Evolutionary conservation across 768 basidiomycete species (phyloP).

Genomic region (Crassisporium funariophilum): DNA sequence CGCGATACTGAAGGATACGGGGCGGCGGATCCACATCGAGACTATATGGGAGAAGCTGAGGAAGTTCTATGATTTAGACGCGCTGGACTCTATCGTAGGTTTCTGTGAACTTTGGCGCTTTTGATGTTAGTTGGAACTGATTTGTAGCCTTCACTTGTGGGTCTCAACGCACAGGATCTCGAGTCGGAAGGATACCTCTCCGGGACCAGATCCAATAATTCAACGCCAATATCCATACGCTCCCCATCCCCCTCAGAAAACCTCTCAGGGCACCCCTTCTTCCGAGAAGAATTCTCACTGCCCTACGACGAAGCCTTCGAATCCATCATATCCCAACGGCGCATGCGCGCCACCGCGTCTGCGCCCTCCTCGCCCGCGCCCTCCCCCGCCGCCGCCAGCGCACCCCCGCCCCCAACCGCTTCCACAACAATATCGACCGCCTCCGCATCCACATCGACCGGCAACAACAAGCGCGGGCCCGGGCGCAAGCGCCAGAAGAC

Average conservation of each 20-base stretch:
- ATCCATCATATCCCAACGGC: slow-evolving; percentile 58
- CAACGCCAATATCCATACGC: slow-evolving; percentile 52
- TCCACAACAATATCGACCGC: slow-evolving; percentile 26
- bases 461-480: slow-evolving; percentile 14
- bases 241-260: slow-evolving; percentile 75
- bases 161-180: slow-evolving; percentile 35
- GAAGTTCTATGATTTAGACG: slow-evolving; percentile 73
- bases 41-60: slow-evolving; percentile 77
- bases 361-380: slow-evolving; percentile 61
- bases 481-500: slow-evolving; percentile 35
- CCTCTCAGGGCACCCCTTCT: slow-evolving; percentile 69
- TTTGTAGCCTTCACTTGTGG: neutral
- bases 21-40: slow-evolving; percentile 55
- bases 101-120: slow-evolving; percentile 10
- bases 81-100: slow-evolving; percentile 70
- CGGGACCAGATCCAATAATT: slow-evolving; percentile 19
- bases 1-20: slow-evolving; percentile 72
- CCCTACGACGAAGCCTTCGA: slow-evolving; percentile 65
- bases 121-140: neutral
- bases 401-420: slow-evolving; percentile 23
- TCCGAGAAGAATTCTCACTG: slow-evolving; percentile 66
- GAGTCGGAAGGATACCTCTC: slow-evolving; percentile 38
- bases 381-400: slow-evolving; percentile 36
- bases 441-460: slow-evolving; percentile 14
- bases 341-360: slow-evolving; percentile 65